A percentile compares a stretch with the other conserved stretches of the same genome.
These are phyloP conservation scores for Helotiales sp. DNA, from an alignment of 2,329 filamentous ascomycete species.

Conservation along the genomic window DNA sequence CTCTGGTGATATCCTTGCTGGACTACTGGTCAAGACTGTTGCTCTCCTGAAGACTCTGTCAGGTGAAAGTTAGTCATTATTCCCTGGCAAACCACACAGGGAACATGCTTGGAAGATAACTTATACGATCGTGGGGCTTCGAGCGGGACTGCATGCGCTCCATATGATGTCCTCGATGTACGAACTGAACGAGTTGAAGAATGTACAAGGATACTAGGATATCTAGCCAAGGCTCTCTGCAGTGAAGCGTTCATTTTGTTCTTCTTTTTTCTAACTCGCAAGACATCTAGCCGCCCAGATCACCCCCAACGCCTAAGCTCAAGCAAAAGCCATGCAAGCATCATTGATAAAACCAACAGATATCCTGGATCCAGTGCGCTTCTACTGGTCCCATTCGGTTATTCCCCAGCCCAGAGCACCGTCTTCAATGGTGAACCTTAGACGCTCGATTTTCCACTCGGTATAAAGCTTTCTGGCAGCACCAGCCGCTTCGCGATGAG, in stretches of 20 bases:
- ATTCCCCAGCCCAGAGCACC: constrained; percentile 64
- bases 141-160: too few species aligned
- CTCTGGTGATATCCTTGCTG: constrained; percentile 56
- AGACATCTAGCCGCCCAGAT: background rate
- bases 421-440: constrained; percentile 68
- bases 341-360: background rate
- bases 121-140: too few species aligned
- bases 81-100: too few species aligned
- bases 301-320: background rate
- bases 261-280: background rate
- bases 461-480: constrained; percentile 61
- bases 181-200: too few species aligned
- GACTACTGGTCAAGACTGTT: constrained; percentile 38
- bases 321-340: background rate
- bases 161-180: too few species aligned
- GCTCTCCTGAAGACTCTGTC: background rate
- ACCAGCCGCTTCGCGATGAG: constrained; percentile 65
- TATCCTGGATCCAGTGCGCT: background rate
- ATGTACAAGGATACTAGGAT: too few species aligned
- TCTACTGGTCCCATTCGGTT: constrained; percentile 51
- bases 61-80: background rate
- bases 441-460: constrained; percentile 71
- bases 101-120: too few species aligned
- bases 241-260: background rate
- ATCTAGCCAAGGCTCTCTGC: background rate